Conservation (phyloP, 2,329 filamentous ascomycete species). For the Beauveria australis region DNA sequence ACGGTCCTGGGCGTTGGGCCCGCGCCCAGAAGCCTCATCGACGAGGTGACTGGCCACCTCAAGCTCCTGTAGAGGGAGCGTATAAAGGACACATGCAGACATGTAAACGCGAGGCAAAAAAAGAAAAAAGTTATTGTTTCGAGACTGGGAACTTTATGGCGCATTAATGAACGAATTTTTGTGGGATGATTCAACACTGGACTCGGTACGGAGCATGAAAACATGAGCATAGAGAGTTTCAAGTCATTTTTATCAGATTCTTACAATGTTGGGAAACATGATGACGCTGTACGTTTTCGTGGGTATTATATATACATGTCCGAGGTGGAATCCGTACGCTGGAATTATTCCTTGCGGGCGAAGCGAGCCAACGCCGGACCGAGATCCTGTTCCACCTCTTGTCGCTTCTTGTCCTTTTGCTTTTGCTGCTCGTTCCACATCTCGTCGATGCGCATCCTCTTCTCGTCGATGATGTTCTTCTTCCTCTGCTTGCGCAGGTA, state of each 20-base stretch:
- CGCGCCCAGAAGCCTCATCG: conserved; percentile 78
- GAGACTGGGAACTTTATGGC: not conserved
- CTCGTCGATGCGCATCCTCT: conserved; percentile 77
- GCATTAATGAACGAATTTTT: not conserved
- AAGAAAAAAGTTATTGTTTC: not conserved
- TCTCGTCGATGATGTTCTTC: conserved; percentile 94
- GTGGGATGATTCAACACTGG: not conserved
- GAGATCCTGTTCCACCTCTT: conserved; percentile 62
- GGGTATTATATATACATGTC: conserved; percentile 15
- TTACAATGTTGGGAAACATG: not conserved
- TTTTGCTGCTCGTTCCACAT: conserved; percentile 65
- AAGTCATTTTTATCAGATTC: not conserved
- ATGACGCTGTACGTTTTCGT: conserved; percentile 7
- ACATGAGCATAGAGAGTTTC: not conserved
- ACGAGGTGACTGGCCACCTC: conserved; percentile 75
- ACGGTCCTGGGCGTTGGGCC: conserved; percentile 82
- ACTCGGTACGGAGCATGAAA: not conserved
- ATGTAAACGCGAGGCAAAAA: not conserved
- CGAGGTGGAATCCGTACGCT: not conserved
- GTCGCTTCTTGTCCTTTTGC: conserved; percentile 52
- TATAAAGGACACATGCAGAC: not conserved
- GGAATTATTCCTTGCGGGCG: conserved; percentile 55
- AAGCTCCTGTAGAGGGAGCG: conserved; percentile 61
- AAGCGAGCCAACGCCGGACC: conserved; percentile 85
- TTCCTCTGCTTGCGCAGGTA: conserved; percentile 86